A percentile compares a stretch with the other conserved stretches of the same genome.
phyloP scores from a whole-genome alignment of 305 asterid species.

The Caryopteris hybrid region DNA sequence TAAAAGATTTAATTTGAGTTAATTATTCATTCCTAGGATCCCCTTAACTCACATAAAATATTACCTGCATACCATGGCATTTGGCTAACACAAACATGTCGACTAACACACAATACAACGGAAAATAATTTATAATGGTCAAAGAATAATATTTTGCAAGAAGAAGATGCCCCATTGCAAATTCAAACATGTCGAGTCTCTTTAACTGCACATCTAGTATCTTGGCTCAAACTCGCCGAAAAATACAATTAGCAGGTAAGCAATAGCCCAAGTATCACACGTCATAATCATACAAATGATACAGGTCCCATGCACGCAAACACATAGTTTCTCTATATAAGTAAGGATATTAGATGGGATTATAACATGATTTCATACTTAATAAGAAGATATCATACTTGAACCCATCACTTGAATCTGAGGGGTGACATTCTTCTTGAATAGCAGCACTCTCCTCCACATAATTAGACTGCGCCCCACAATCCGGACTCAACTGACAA shows the following conservation, averaged over 20 bases:
- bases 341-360: background rate
- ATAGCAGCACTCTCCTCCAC: slow-evolving; percentile 29
- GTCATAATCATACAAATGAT: too few relatives aligned
- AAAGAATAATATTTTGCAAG: background rate
- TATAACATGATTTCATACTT: background rate
- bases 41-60: background rate
- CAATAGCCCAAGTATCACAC: background rate
- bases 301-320: background rate
- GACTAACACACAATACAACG: background rate
- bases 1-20: background rate
- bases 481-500: slow-evolving; percentile 34
- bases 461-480: slow-evolving; percentile 30
- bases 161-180: background rate
- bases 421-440: slow-evolving; percentile 18
- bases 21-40: background rate
- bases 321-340: background rate
- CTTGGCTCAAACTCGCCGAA: too few relatives aligned
- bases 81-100: background rate
- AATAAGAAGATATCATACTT: too few relatives aligned
- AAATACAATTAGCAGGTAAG: background rate
- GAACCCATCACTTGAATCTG: slow-evolving; percentile 30
- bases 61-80: background rate
- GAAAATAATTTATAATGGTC: background rate
- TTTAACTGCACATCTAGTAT: too few relatives aligned
- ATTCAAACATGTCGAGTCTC: background rate